A percentile compares a stretch with the other conserved stretches of the same genome.
Conservation (phyloP, 148 eudicot genomes). For the Rhododendron williamsianum region DNA sequence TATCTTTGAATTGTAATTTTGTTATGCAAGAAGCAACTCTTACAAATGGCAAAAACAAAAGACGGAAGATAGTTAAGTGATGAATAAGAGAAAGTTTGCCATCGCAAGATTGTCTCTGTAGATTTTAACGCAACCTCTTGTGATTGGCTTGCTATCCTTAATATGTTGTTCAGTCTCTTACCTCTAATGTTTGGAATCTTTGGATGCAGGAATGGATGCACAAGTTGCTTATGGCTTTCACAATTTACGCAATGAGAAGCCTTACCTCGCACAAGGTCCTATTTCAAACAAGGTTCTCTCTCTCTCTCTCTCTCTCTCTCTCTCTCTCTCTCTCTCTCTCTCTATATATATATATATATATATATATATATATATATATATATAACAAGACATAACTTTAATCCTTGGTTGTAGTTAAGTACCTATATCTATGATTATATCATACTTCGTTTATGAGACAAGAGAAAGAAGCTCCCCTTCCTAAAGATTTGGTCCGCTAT, state of each 20-base stretch:
- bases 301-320: neutral
- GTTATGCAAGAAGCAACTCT: neutral
- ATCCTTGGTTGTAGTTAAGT: neutral
- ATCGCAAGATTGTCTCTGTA: neutral
- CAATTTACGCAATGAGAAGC: slow-evolving; percentile 77
- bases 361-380: too few species aligned
- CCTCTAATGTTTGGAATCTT: neutral
- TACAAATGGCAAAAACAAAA: neutral
- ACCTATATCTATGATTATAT: neutral
- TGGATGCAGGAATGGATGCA: slow-evolving; percentile 81
- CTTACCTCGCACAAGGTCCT: slow-evolving; percentile 89
- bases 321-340: neutral
- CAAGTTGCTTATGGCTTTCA: slow-evolving; percentile 93
- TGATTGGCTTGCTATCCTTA: neutral
- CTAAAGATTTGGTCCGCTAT: neutral
- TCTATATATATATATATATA: neutral
- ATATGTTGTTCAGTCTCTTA: neutral
- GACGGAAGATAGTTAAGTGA: neutral
- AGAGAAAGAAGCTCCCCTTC: neutral
- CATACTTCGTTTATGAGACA: neutral
- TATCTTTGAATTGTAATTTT: neutral
- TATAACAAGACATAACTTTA: neutral
- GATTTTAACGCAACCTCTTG: neutral
- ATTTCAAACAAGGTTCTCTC: slow-evolving; percentile 65
- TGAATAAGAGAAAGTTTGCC: neutral